These are phyloP conservation scores for Cinnamomum micranthum DNA, from an alignment of 164 flowering plant genomes.

Conservation along the genomic window DNA sequence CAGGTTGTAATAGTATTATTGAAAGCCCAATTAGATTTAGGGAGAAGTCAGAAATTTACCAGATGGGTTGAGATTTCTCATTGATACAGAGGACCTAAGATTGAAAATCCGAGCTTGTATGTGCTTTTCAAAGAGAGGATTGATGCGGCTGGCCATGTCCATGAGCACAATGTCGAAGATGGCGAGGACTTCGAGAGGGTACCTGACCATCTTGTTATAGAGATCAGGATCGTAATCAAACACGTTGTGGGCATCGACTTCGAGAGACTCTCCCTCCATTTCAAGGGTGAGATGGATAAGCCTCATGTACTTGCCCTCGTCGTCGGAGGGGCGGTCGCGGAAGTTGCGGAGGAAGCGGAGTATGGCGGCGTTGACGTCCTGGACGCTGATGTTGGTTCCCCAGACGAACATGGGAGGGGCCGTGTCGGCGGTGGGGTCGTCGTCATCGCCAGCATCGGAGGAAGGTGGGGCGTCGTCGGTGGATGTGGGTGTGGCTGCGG, in stretches of 20 bases:
- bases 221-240: conserved; percentile 74
- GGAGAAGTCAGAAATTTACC: conserved; percentile 39
- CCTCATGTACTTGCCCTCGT: conserved; percentile 79
- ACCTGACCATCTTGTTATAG: conserved; percentile 83
- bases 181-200: conserved; percentile 91
- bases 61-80: conserved; percentile 94
- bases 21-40: neutral
- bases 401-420: conserved; percentile 80
- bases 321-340: conserved; percentile 35
- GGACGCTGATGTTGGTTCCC: conserved; percentile 96
- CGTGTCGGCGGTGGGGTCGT: conserved; percentile 32
- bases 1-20: no score
- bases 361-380: conserved; percentile 80
- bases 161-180: conserved; percentile 95
- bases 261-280: conserved; percentile 77
- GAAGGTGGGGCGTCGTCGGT: conserved; percentile 49
- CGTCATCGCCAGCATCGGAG: conserved; percentile 55
- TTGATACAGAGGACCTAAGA: conserved; percentile 61
- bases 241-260: conserved; percentile 82
- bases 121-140: conserved; percentile 76
- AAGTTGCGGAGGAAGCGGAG: conserved; percentile 68
- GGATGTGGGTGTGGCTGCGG: conserved; percentile 46
- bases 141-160: conserved; percentile 66
- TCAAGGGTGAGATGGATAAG: conserved; percentile 57
- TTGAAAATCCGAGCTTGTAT: conserved; percentile 82